Evolutionary conservation across 1,139 yeast species (phyloP).

Genomic region (Magnusiomyces ingens): DNA sequence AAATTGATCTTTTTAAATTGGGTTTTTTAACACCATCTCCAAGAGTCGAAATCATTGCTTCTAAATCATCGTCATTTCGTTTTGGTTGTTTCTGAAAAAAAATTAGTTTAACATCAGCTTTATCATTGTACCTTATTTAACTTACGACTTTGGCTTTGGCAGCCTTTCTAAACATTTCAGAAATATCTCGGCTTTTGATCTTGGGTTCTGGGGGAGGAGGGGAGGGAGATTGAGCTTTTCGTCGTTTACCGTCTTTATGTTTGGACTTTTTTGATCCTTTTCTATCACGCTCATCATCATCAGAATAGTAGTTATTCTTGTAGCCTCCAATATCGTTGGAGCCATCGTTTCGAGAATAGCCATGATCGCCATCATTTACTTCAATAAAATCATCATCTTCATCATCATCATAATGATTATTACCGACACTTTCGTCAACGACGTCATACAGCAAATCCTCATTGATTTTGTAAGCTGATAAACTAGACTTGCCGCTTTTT

Average conservation of each 20-base stretch:
- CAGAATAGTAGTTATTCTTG: conserved; percentile 16
- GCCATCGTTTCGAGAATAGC: conserved; percentile 14
- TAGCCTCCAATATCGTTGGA: conserved; percentile 16
- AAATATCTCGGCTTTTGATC: conserved; percentile 13
- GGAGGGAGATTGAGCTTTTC: conserved; percentile 6
- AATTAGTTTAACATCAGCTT: not conserved
- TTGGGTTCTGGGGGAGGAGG: conserved; percentile 20
- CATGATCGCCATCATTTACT: conserved; percentile 18
- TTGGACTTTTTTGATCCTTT: conserved; percentile 4
- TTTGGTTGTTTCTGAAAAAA: conserved; percentile 11
- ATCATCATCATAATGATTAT: conserved; percentile 15
- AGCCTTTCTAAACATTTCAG: conserved; percentile 8
- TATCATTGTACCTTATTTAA: not conserved
- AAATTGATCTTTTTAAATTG: not conserved
- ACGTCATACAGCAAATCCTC: conserved; percentile 14
- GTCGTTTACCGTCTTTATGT: conserved; percentile 12
- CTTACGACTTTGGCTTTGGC: conserved; percentile 12
- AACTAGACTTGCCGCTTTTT: conserved; percentile 7
- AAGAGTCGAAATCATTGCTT: conserved; percentile 12
- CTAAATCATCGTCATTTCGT: conserved; percentile 15
- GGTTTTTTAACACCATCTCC: not conserved
- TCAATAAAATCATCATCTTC: conserved; percentile 23
- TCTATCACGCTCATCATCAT: conserved; percentile 32
- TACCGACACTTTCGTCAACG: conserved; percentile 14
- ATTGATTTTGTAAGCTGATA: conserved; percentile 6